phyloP scores from a whole-genome alignment of 495 filamentous ascomycete species.

The Aspergillus cristatus region DNA sequence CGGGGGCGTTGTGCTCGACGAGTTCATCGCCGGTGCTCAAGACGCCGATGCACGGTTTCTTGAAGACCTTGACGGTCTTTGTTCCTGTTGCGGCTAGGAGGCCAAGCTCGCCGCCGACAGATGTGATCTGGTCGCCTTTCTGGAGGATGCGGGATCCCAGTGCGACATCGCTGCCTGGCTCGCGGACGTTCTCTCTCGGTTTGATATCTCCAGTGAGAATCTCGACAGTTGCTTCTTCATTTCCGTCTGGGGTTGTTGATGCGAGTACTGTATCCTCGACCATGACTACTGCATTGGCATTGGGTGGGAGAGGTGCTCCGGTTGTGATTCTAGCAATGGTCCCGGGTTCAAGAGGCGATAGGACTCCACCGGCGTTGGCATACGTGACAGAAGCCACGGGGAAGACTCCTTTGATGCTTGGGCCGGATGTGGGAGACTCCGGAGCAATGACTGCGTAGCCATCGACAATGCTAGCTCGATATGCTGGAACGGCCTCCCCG shows the following conservation, averaged over 20 bases:
- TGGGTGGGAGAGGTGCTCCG: slow-evolving; percentile 80
- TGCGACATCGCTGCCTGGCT: slow-evolving; percentile 80
- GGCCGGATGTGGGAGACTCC: slow-evolving; percentile 35
- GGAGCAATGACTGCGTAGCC: slow-evolving; percentile 71
- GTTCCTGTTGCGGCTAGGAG: slow-evolving; percentile 79
- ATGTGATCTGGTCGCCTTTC: slow-evolving; percentile 68
- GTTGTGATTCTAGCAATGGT: slow-evolving; percentile 88
- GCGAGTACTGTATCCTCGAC: slow-evolving; percentile 84
- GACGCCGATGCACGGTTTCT: slow-evolving; percentile 71
- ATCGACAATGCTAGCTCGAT: slow-evolving; percentile 91
- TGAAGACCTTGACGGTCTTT: slow-evolving; percentile 62
- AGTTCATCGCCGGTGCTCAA: slow-evolving; percentile 95
- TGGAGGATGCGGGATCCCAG: slow-evolving; percentile 58
- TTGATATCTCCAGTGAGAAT: slow-evolving; percentile 69
- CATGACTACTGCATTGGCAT: slow-evolving; percentile 91
- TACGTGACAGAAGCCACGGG: slow-evolving; percentile 84
- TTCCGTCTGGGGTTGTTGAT: slow-evolving; percentile 62
- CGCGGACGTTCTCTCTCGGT: slow-evolving; percentile 79
- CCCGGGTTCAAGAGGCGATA: slow-evolving; percentile 53
- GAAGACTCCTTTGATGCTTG: slow-evolving; percentile 63
- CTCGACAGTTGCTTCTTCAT: slow-evolving; percentile 79
- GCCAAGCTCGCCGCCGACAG: slow-evolving; percentile 84
- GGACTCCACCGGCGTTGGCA: slow-evolving; percentile 56
- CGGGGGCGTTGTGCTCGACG: slow-evolving; percentile 60
- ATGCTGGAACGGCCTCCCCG: slow-evolving; percentile 78